Conservation (phyloP, 805 yeast species). For the Ogataea zsoltii region DNA sequence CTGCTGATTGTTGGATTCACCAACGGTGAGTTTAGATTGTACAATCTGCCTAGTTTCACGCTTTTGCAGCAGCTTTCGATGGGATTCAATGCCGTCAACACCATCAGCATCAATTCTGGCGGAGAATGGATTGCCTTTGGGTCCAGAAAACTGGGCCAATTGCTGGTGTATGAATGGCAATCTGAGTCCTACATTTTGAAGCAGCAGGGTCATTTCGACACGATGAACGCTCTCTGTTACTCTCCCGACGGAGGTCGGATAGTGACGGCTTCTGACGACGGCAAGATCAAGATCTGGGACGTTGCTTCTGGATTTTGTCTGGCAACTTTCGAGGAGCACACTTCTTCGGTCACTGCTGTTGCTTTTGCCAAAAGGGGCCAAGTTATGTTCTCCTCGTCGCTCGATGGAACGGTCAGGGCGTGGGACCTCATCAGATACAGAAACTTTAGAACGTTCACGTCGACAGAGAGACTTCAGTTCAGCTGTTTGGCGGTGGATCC, state of each 20-base stretch:
- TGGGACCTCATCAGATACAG: constrained; percentile 94
- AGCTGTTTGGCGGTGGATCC: constrained; percentile 92
- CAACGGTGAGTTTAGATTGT: constrained; percentile 87
- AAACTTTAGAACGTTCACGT: constrained; percentile 92
- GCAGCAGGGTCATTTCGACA: constrained; percentile 96
- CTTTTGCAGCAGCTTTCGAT: constrained; percentile 83
- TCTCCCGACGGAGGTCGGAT: constrained; percentile 94
- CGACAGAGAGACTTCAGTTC: constrained; percentile 85
- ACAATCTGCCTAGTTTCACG: constrained; percentile 80
- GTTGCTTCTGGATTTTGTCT: constrained; percentile 88
- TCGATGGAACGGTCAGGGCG: constrained; percentile 96
- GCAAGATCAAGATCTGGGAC: constrained; percentile 97
- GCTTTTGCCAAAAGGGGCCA: constrained; percentile 88
- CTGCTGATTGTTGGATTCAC: constrained; percentile 85
- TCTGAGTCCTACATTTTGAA: constrained; percentile 92
- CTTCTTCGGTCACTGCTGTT: constrained; percentile 83
- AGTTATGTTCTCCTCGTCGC: constrained; percentile 85
- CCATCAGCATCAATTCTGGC: constrained; percentile 72
- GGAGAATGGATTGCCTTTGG: constrained; percentile 99
- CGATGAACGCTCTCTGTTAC: constrained; percentile 79
- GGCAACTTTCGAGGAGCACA: constrained; percentile 88
- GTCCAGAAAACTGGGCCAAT: constrained; percentile 85
- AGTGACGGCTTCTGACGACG: constrained; percentile 95
- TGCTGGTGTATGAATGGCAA: constrained; percentile 98
- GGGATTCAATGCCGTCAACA: constrained; percentile 88